Evolutionary conservation across 1,284 basidiomycete genomes (phyloP).

Genomic region (Neolentinus lepideus): DNA sequence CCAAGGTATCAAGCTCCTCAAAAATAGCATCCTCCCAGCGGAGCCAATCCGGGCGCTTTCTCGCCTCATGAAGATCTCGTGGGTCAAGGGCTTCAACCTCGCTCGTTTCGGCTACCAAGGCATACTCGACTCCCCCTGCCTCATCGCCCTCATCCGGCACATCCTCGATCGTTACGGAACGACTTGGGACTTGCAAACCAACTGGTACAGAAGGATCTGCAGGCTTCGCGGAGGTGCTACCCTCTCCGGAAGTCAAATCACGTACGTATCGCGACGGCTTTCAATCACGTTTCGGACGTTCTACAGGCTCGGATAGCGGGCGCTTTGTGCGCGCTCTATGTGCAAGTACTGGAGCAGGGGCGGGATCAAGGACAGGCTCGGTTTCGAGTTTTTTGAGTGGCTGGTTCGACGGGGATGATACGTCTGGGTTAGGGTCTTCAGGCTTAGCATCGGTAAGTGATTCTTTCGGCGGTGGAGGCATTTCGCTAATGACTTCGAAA

Average conservation of each 20-base stretch:
- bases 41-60: constrained; percentile 12
- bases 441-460: no score
- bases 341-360: no score
- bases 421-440: no score
- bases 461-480: no score
- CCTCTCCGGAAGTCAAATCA: background rate
- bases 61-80: constrained; percentile 12
- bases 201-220: background rate
- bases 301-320: no score
- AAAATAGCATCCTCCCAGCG: constrained; percentile 22
- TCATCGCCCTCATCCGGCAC: background rate
- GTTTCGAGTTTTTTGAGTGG: no score
- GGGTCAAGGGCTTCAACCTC: constrained; percentile 12
- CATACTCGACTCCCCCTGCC: background rate
- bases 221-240: background rate
- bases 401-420: no score
- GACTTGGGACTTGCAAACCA: background rate
- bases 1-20: constrained; percentile 17
- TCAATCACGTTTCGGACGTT: background rate
- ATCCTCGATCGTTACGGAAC: background rate
- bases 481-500: no score
- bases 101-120: constrained; percentile 4
- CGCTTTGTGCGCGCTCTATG: no score
- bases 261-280: background rate
- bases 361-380: no score